A percentile compares a stretch with the other conserved stretches of the same genome.
These are phyloP conservation scores for Sugiyamaella japonica DNA, from an alignment of 1,139 yeast genomes.

Conservation along the genomic window DNA sequence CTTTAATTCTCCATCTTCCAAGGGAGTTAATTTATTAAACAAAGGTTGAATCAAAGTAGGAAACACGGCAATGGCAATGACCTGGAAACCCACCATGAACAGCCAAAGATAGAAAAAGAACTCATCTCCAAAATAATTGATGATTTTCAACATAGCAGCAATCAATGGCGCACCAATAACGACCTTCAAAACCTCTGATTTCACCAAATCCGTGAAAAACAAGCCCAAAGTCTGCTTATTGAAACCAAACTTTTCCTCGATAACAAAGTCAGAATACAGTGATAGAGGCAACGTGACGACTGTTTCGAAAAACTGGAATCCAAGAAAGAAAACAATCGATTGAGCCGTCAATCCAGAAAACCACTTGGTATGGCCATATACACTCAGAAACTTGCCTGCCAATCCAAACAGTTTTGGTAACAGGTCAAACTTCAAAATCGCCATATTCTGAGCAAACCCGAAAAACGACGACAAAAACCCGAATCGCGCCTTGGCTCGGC, in stretches of 20 bases:
- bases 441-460: slow-evolving; percentile 56
- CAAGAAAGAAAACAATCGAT: slow-evolving; percentile 62
- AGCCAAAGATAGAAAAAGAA: slow-evolving; percentile 79
- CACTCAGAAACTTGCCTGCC: slow-evolving; percentile 48
- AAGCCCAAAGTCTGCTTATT: slow-evolving; percentile 74
- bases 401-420: slow-evolving; percentile 69
- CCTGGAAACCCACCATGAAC: slow-evolving; percentile 68
- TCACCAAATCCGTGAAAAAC: slow-evolving; percentile 72
- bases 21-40: slow-evolving; percentile 86
- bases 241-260: slow-evolving; percentile 92
- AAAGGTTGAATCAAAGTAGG: slow-evolving; percentile 89
- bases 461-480: slow-evolving; percentile 57
- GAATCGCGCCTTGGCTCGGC: slow-evolving; percentile 78
- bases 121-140: slow-evolving; percentile 73
- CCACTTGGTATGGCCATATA: slow-evolving; percentile 38
- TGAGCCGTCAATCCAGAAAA: slow-evolving; percentile 46
- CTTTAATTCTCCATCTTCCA: slow-evolving; percentile 87
- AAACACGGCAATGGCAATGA: slow-evolving; percentile 64
- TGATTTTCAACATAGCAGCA: slow-evolving; percentile 74
- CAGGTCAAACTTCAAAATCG: slow-evolving; percentile 58
- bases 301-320: slow-evolving; percentile 51
- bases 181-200: slow-evolving; percentile 54
- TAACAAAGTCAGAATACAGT: slow-evolving; percentile 77
- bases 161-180: slow-evolving; percentile 71
- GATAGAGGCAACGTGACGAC: slow-evolving; percentile 63